A percentile compares a stretch with the other conserved stretches of the same genome.
These are phyloP conservation scores for Leccinum obscurum DNA, from an alignment of 768 basidiomycete genomes.

Conservation along the genomic window DNA sequence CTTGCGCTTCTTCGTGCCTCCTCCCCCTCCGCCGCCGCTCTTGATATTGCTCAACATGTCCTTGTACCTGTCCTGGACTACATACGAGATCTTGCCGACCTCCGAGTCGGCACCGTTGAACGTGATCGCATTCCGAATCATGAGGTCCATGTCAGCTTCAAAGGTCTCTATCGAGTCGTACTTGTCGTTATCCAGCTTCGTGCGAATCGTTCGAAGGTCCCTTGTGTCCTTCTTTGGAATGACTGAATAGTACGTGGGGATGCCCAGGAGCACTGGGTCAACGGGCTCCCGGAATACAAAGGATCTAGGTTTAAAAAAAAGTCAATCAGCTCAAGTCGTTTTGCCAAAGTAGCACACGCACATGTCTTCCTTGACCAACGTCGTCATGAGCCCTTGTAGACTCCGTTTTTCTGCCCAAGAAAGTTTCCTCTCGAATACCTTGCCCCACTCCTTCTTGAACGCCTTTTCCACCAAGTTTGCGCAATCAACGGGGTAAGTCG, in stretches of 20 bases:
- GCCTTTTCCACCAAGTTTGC: conserved; percentile 72
- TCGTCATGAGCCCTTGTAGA: conserved; percentile 67
- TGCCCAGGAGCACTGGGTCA: conserved; percentile 79
- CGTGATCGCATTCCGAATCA: conserved; percentile 83
- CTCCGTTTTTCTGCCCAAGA: conserved; percentile 78
- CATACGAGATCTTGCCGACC: conserved; percentile 63
- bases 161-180: conserved; percentile 78
- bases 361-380: conserved; percentile 68
- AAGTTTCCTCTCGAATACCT: conserved; percentile 69
- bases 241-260: conserved; percentile 87
- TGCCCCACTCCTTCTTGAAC: conserved; percentile 88
- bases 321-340: neutral
- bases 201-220: conserved; percentile 79
- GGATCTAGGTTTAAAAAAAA: conserved; percentile 42
- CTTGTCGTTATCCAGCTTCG: conserved; percentile 78
- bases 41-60: conserved; percentile 50
- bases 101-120: conserved; percentile 87
- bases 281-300: conserved; percentile 84
- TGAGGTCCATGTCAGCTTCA: conserved; percentile 82
- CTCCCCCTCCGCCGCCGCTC: conserved; percentile 25
- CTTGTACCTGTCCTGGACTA: conserved; percentile 50
- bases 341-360: conserved; percentile 34
- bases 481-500: conserved; percentile 69
- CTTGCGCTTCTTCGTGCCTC: conserved; percentile 68
- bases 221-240: conserved; percentile 85